Conservation (phyloP, 495 filamentous ascomycete genomes). For the Haplographium delicatum region DNA sequence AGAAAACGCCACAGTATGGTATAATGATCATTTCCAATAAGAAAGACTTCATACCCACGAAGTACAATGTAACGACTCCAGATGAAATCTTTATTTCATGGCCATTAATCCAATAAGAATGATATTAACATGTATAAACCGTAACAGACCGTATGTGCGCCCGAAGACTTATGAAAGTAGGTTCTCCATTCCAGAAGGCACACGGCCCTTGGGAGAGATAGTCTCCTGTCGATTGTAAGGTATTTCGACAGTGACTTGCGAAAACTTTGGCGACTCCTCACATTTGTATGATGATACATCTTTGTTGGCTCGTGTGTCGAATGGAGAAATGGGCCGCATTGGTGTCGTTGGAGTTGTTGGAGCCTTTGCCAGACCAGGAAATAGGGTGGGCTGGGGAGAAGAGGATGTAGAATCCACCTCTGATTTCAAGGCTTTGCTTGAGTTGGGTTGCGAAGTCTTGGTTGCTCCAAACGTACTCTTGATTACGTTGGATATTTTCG, state of each 20-base stretch:
- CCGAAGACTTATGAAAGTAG: constrained; percentile 31
- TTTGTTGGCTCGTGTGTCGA: constrained; percentile 39
- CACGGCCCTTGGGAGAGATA: constrained; percentile 32
- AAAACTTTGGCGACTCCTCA: constrained; percentile 21
- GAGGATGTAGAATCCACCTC: background rate
- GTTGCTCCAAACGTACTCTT: constrained; percentile 16
- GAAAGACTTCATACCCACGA: background rate
- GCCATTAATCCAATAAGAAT: no score
- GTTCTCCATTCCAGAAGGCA: constrained; percentile 36
- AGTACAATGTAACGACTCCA: no score
- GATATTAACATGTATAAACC: no score
- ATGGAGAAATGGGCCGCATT: constrained; percentile 36
- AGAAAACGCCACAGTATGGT: background rate
- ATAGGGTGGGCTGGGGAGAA: background rate
- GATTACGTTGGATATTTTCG: constrained; percentile 16
- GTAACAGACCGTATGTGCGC: no score
- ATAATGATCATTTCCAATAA: background rate
- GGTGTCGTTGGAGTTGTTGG: constrained; percentile 25
- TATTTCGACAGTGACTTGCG: constrained; percentile 11
- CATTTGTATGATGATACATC: constrained; percentile 19
- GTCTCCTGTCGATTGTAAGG: constrained; percentile 28
- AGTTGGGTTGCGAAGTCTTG: constrained; percentile 8
- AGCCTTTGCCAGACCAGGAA: constrained; percentile 8
- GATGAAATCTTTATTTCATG: no score
- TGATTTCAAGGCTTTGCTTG: no score